phyloP scores from a whole-genome alignment of 805 yeast genomes.

The Suhomyces emberorum region DNA sequence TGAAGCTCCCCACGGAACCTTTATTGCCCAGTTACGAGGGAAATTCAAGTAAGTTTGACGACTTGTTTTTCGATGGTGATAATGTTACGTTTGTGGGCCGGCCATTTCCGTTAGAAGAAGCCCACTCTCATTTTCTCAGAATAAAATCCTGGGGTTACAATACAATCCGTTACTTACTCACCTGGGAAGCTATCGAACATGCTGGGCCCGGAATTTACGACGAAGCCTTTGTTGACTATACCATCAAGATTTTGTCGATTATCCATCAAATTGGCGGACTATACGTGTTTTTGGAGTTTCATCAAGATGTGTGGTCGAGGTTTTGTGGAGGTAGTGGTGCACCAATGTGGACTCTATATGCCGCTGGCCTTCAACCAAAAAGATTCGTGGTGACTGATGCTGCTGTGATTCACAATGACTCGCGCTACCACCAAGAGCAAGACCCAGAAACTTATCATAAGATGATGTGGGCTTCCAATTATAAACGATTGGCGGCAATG shows the following conservation, averaged over 20 bases:
- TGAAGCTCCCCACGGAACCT: constrained; percentile 68
- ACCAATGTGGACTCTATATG: constrained; percentile 87
- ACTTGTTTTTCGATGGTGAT: constrained; percentile 66
- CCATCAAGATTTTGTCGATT: constrained; percentile 57
- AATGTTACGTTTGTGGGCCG: constrained; percentile 76
- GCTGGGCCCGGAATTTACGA: constrained; percentile 83
- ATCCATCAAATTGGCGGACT: constrained; percentile 65
- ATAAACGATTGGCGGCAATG: constrained; percentile 66
- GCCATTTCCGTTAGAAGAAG: constrained; percentile 76
- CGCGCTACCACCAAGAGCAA: constrained; percentile 32
- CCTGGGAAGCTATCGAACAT: constrained; percentile 95
- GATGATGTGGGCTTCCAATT: constrained; percentile 93
- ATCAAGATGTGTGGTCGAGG: constrained; percentile 93
- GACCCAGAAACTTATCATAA: constrained; percentile 57
- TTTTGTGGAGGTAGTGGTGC: constrained; percentile 91
- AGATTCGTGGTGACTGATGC: constrained; percentile 73
- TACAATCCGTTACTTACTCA: constrained; percentile 67
- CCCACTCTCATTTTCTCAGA: constrained; percentile 62
- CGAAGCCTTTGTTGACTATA: constrained; percentile 67
- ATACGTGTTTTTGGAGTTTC: constrained; percentile 81
- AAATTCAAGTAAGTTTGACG: constrained; percentile 30
- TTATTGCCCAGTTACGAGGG: constrained; percentile 40
- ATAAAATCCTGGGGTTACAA: constrained; percentile 82
- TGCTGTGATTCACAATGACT: constrained; percentile 67
- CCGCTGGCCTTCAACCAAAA: constrained; percentile 83